These are phyloP conservation scores for Perkinsus marinus DNA, from an alignment of 169 alveolate genomes.

Conservation along the genomic window DNA sequence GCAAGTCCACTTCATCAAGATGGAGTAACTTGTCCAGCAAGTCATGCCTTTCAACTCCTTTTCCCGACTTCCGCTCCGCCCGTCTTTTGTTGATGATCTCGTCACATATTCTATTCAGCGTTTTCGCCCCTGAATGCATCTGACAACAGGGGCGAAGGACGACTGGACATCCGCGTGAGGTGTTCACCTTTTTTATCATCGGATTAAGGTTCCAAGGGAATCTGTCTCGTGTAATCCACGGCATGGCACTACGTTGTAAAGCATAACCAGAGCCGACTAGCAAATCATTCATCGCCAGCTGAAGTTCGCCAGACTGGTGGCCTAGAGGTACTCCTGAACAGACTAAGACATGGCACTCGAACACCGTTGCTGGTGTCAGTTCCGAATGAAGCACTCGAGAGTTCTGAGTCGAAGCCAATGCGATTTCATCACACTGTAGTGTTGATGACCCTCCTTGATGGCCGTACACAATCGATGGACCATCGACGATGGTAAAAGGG, in stretches of 20 bases:
- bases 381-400: no score
- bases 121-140: neutral
- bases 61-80: neutral
- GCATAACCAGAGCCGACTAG: neutral
- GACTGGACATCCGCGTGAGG: neutral
- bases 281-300: neutral
- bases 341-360: no score
- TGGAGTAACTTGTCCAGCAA: neutral
- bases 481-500: no score
- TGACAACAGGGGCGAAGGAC: neutral
- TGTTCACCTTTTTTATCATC: neutral
- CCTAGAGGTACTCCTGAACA: neutral
- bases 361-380: neutral
- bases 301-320: neutral
- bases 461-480: no score
- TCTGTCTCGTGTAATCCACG: neutral
- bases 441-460: no score
- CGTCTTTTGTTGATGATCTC: neutral
- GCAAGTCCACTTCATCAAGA: neutral
- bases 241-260: neutral
- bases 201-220: neutral
- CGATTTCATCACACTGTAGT: no score
- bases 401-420: no score
- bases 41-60: neutral
- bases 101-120: neutral